Percentiles rank a stretch among this genome's conserved stretches.
These are phyloP conservation scores for Acidiella bohemica DNA, from an alignment of 495 filamentous ascomycete species.

Conservation along the genomic window DNA sequence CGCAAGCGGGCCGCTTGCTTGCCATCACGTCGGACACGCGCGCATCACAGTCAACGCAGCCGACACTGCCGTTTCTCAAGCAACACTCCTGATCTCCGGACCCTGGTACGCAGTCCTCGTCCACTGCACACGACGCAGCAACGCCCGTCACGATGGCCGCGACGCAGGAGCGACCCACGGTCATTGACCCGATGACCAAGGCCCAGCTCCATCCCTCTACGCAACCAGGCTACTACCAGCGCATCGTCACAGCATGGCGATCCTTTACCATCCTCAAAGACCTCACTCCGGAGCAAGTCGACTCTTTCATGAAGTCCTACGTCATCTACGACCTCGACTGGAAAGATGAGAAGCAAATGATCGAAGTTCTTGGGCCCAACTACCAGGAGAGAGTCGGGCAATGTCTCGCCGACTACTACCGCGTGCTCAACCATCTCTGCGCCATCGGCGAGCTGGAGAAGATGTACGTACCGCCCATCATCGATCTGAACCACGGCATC, in stretches of 20 bases:
- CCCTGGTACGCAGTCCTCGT: too few relatives aligned
- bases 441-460: conserved; percentile 54
- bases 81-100: too few relatives aligned
- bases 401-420: conserved; percentile 48
- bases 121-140: too few relatives aligned
- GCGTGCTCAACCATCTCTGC: conserved; percentile 51
- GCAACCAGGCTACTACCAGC: conserved; percentile 2
- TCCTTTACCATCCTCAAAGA: conserved; percentile 30
- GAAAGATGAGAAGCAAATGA: conserved; percentile 46
- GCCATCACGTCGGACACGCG: too few relatives aligned
- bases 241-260: conserved; percentile 4
- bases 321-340: conserved; percentile 54
- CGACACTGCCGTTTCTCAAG: too few relatives aligned
- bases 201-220: background rate
- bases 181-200: background rate
- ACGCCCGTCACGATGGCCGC: too few relatives aligned
- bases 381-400: conserved; percentile 48
- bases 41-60: too few relatives aligned
- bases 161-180: too few relatives aligned
- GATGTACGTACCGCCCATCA: conserved; percentile 54
- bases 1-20: too few relatives aligned
- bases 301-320: conserved; percentile 54
- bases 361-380: conserved; percentile 40
- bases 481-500: conserved; percentile 43
- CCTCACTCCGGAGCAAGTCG: conserved; percentile 45